A percentile compares a stretch with the other conserved stretches of the same genome.
Evolutionary conservation across 2,329 filamentous ascomycete genomes (phyloP).

Genomic region (Ceratocystis harringtonii): DNA sequence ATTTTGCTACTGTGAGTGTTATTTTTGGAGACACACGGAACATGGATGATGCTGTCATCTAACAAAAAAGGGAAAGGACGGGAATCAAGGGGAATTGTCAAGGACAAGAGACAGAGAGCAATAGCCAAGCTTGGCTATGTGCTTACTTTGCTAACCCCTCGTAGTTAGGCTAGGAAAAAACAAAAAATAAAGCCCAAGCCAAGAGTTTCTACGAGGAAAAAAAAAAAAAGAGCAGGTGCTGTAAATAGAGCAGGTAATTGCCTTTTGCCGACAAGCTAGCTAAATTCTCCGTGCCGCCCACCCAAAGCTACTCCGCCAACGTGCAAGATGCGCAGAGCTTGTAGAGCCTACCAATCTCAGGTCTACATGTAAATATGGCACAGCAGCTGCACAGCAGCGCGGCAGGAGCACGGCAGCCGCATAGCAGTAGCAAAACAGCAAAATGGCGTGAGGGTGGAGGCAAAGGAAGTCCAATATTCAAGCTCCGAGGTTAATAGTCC

Average conservation of each 20-base stretch:
- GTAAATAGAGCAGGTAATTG: not conserved
- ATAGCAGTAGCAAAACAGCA: too few species aligned
- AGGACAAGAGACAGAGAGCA: not conserved
- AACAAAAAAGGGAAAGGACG: not conserved
- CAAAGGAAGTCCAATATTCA: too few species aligned
- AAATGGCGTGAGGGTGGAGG: too few species aligned
- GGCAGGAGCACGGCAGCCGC: too few species aligned
- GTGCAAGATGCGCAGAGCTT: not conserved
- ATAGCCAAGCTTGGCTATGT: not conserved
- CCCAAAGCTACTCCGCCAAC: not conserved
- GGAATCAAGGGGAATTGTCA: not conserved
- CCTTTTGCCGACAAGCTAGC: not conserved
- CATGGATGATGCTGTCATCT: not conserved
- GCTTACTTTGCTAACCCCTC: not conserved
- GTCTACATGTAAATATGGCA: not conserved
- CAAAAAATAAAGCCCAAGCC: not conserved
- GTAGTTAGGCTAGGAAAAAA: not conserved
- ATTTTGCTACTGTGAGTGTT: not conserved
- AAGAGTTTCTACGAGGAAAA: not conserved
- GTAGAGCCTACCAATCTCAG: not conserved
- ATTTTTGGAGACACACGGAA: constrained; percentile 6
- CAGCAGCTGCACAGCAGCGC: not conserved
- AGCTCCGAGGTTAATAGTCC: not conserved
- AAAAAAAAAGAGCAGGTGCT: not conserved
- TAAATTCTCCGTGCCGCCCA: constrained; percentile 1